These are phyloP conservation scores for Coemansia sp. DNA, from an alignment of 192 early-diverging fungal species.

Conservation along the genomic window DNA sequence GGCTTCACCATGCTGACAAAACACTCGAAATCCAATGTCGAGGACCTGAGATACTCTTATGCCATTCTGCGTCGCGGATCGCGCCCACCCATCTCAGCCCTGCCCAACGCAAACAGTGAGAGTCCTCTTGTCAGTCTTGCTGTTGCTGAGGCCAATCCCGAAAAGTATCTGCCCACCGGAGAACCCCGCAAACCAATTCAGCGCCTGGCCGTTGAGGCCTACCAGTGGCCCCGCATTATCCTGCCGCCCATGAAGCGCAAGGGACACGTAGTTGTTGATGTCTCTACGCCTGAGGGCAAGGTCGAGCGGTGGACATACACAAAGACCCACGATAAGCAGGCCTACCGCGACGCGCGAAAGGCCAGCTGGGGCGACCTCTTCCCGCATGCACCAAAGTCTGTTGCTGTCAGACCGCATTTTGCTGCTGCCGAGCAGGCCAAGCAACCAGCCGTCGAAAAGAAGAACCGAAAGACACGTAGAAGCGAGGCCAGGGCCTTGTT, in stretches of 20 bases:
- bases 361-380: constrained; percentile 80
- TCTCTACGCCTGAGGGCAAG: constrained; percentile 54
- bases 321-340: constrained; percentile 65
- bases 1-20: constrained; percentile 66
- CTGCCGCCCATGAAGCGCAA: constrained; percentile 75
- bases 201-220: constrained; percentile 44
- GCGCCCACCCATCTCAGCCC: too few species aligned
- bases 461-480: constrained; percentile 11
- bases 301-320: constrained; percentile 69
- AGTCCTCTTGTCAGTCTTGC: background rate
- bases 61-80: constrained; percentile 68
- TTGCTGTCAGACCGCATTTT: constrained; percentile 12
- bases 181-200: constrained; percentile 4
- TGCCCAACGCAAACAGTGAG: too few species aligned
- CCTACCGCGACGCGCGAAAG: constrained; percentile 74
- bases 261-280: constrained; percentile 72
- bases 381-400: constrained; percentile 63
- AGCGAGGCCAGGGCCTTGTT: background rate
- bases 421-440: background rate
- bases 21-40: constrained; percentile 61
- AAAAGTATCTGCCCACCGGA: constrained; percentile 14
- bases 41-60: constrained; percentile 78
- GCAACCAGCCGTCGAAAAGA: constrained; percentile 1
- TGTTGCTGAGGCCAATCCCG: constrained; percentile 6
- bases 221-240: constrained; percentile 68